phyloP scores from a whole-genome alignment of 2,329 filamentous ascomycete genomes.

The Pseudogymnoascus pannorum region DNA sequence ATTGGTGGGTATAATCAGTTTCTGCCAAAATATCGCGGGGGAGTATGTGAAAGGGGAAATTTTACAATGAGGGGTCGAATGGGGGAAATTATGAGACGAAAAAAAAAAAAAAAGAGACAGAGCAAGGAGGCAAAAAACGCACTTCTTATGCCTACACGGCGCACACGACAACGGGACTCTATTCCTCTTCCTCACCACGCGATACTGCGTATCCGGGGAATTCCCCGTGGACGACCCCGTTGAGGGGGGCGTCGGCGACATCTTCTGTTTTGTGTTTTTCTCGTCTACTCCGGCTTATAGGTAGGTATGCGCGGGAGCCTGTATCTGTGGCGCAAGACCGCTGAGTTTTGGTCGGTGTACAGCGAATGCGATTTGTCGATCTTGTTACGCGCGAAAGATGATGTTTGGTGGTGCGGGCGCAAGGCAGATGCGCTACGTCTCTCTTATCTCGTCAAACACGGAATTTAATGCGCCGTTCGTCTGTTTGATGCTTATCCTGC shows the following conservation, averaged over 20 bases:
- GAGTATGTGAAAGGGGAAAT: constrained; percentile 11
- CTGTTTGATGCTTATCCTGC: too few relatives aligned
- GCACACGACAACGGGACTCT: constrained; percentile 86
- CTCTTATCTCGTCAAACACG: too few relatives aligned
- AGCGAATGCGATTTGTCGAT: not conserved
- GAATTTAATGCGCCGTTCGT: too few relatives aligned
- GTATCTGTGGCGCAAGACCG: too few relatives aligned
- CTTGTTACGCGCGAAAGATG: not conserved
- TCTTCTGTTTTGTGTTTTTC: constrained; percentile 31
- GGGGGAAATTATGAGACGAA: too few relatives aligned
- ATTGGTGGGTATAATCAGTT: constrained; percentile 32
- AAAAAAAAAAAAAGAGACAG: constrained; percentile 12
- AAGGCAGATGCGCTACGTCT: not conserved
- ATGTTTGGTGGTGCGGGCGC: not conserved
- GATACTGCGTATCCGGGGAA: constrained; percentile 79
- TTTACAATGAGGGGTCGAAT: constrained; percentile 30
- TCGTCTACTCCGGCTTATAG: not conserved
- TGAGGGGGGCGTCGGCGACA: constrained; percentile 72
- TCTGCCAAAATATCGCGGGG: constrained; percentile 18
- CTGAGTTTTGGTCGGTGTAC: not conserved
- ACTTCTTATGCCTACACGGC: constrained; percentile 89
- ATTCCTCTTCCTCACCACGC: constrained; percentile 86
- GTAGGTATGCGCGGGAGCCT: not conserved
- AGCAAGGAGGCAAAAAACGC: constrained; percentile 29
- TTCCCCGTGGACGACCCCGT: constrained; percentile 69